Evolutionary conservation across 306 rosid species (phyloP).

Genomic region (Elaeagnus macrophylla): DNA sequence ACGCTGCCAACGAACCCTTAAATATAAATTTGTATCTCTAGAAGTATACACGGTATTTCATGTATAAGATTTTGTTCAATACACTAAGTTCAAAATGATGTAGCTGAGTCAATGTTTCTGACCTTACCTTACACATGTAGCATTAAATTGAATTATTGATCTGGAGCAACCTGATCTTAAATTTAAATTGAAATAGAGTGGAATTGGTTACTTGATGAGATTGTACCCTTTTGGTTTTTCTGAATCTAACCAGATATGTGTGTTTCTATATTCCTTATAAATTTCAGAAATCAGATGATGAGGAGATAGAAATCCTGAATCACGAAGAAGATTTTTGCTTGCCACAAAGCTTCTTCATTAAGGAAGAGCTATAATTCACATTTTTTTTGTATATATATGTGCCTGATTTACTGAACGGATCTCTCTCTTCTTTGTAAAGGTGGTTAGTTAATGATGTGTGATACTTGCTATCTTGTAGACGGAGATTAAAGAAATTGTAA

Average conservation of each 20-base stretch:
- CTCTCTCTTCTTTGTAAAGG: not conserved
- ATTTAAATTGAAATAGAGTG: not conserved
- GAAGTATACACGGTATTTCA: too few relatives aligned
- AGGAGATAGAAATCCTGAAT: conserved; percentile 61
- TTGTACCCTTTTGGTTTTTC: not conserved
- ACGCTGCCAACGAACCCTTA: too few relatives aligned
- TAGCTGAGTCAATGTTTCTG: not conserved
- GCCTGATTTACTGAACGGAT: not conserved
- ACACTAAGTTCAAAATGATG: not conserved
- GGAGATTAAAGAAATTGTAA: too few relatives aligned
- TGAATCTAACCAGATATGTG: not conserved
- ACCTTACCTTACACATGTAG: not conserved
- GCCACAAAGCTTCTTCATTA: conserved; percentile 67
- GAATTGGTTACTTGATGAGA: not conserved
- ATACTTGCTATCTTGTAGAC: too few relatives aligned
- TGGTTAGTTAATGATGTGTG: too few relatives aligned
- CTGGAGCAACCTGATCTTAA: not conserved
- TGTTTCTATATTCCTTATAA: conserved; percentile 4
- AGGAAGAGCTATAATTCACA: conserved; percentile 56
- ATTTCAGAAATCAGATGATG: conserved; percentile 84
- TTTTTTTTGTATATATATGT: conserved; percentile 16
- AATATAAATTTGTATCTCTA: too few relatives aligned
- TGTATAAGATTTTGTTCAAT: too few relatives aligned
- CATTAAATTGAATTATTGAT: not conserved
- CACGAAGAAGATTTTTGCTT: conserved; percentile 79